Conservation (phyloP, 169 alveolate genomes). For the Eimeria maxima region DNA sequence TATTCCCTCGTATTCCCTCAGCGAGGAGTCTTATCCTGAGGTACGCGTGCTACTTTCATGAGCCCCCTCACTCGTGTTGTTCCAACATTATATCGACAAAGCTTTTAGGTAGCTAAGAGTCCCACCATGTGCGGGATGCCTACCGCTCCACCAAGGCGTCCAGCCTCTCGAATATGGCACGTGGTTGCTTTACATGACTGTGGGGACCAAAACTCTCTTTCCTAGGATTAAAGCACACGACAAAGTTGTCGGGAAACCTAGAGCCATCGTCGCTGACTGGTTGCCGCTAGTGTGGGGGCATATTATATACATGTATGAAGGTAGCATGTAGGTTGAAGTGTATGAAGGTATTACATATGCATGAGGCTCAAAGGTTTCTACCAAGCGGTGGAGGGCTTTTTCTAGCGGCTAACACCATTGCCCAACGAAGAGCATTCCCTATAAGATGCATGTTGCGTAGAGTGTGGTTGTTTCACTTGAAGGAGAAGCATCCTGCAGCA, state of each 20-base stretch:
- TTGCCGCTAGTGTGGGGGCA: neutral
- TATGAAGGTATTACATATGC: too few species aligned
- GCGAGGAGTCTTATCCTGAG: conserved; percentile 1
- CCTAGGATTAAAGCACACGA: neutral
- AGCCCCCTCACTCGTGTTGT: neutral
- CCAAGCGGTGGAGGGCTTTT: neutral
- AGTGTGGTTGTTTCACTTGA: neutral
- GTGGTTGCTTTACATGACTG: neutral
- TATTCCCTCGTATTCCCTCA: conserved; percentile 48
- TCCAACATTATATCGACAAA: neutral
- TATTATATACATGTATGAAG: neutral
- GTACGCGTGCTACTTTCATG: neutral
- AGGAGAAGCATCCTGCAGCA: neutral
- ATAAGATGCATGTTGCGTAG: neutral
- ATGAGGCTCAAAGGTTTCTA: neutral
- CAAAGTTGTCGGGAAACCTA: neutral
- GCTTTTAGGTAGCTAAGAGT: neutral
- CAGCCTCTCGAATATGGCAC: neutral
- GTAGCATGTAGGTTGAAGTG: neutral
- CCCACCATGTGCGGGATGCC: neutral
- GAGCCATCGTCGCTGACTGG: neutral
- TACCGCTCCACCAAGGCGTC: neutral
- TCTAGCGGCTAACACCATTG: neutral
- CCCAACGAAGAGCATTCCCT: neutral
- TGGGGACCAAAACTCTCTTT: neutral